Percentiles rank a stretch among this genome's conserved stretches.
Evolutionary conservation across 352 stramenopile species (phyloP).

Genomic region (Phytophthora megakarya): DNA sequence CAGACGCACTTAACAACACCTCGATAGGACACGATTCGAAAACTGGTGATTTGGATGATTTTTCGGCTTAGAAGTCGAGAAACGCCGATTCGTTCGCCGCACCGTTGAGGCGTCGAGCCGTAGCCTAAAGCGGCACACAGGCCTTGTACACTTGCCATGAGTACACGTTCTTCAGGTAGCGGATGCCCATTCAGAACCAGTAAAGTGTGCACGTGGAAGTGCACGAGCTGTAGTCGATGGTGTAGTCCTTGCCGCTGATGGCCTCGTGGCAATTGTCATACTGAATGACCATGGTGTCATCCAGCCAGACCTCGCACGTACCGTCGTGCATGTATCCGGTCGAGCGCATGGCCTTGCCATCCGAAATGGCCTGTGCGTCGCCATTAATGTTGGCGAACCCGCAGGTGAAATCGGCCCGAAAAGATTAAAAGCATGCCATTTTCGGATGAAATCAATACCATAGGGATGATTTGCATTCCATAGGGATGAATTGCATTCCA

Average conservation of each 20-base stretch:
- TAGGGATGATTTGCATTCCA: no score
- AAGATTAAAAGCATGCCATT: no score
- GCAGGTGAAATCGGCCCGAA: no score
- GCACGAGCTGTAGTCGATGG: conserved; percentile 46
- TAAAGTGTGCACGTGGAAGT: conserved; percentile 40
- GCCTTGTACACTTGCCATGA: conserved; percentile 72
- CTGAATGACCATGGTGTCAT: conserved; percentile 41
- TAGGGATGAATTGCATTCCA: no score
- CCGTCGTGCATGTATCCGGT: conserved; percentile 60
- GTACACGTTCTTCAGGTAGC: conserved; percentile 51
- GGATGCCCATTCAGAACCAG: conserved; percentile 51
- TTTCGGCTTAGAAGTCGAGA: conserved; percentile 22
- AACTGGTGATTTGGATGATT: background rate
- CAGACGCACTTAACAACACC: background rate
- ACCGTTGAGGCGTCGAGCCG: conserved; percentile 21
- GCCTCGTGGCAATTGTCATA: conserved; percentile 41
- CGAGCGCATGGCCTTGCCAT: conserved; percentile 34
- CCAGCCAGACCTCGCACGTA: conserved; percentile 53
- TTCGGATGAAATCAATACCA: no score
- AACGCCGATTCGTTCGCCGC: conserved; percentile 31
- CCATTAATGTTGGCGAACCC: conserved; percentile 37
- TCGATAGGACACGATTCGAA: background rate
- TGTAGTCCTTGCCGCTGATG: conserved; percentile 44
- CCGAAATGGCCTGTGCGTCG: conserved; percentile 40
- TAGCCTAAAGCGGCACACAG: conserved; percentile 36